Base-by-base conservation (phyloP, 805 yeast species). In the Zygotorulaspora sp. region DNA sequence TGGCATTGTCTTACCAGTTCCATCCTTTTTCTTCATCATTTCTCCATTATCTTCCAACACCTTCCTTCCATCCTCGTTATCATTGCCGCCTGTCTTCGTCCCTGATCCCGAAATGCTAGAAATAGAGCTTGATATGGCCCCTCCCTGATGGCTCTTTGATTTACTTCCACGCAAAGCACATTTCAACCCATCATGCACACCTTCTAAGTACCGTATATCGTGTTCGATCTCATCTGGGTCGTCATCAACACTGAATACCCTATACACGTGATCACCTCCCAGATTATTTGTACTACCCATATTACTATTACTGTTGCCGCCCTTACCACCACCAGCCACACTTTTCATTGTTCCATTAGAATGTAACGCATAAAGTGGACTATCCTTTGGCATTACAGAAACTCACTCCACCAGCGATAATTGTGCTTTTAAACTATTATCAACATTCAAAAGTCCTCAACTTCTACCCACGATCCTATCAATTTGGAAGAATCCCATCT, bases 191-290 rank as follows among this genome's bases (percentile, higher is more conserved):
- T 82, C 92, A 28, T 72, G 72, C 50, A 75, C 77, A 0, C 92
- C 92, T 52, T 83, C 94, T 21, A 78, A 50, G 52, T 83, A 84
- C 45, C 76, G 75, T 36, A 72, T 59, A 47, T 75, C 83, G 12
- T 73, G 75, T 43, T 77, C 82, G 12, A 79, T 70, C 45, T 85
- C 95, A 45, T 76, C 75, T 29, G 83, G 75, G 50, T 82, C 87
- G 58, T 86, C 95, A 55, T 86, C 95, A 0, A 85, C 94, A 23
- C 88, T 78, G 56, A 80, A 86, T 0, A 83, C 58, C 29, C 67
- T 57, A 34, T 57, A 62, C 21, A 55, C 41, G 44, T 46, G 52
- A 29, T 53, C 55, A 10, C 9, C 7, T 21, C 9, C 23, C 10
- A 10, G 9, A 21, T 21, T 21, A 21, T 12, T 25, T 4, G 19